Base-by-base conservation (phyloP, 1,284 basidiomycete genomes). In the Dichomitus squalens region DNA sequence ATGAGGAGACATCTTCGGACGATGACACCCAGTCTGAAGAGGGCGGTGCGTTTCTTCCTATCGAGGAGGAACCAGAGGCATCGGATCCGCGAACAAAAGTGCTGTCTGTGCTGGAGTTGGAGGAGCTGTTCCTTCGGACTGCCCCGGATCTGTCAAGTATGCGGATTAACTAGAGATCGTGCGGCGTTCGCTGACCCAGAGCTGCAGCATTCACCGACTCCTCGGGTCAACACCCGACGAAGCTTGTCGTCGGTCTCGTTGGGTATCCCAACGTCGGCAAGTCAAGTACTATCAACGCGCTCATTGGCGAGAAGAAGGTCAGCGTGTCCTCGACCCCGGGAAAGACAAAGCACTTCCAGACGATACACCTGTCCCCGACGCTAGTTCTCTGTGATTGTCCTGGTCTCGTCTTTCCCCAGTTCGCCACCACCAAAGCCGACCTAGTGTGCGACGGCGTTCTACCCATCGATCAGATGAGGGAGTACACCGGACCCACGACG, bases 261-360 rank as follows among this genome's bases (percentile, higher is more conserved):
- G 96, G 97, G n/a, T 97, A 98, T 70, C 96, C 96, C 0, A 99
- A 99, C 70, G 96, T 99, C 43, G 97, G 96, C 25, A 99, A 99
- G 75, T 96, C 94, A 1, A 95, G 91, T 61, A 88, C 98, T 8
- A 98, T 99, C 73, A 99, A 99, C 73, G 94, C 95, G 20, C 83
- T 99, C 18, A 86, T 98, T 51, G 89, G 97, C 31, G 90, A 92
- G 68, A 98, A 98, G 79, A 97, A 96, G 81, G 96, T 98, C 60
- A 96, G 93, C 66, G 96, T 98, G 7, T 98, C 96, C 1, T 88
- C 95, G 0, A 99, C 96, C 0, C 97, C 97, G 0, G 96, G 97
- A 64, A 98, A 99, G 75, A 99, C 97, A 29, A 99, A 99, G 72
- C 97, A 99, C 75, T 98, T 99, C 79, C 97, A 99, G 76, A 99